Evolutionary conservation across 192 early-diverging fungal genomes (phyloP), one percentile per base, ranked within the genome.

Genomic region (Lobosporangium transversale): DNA sequence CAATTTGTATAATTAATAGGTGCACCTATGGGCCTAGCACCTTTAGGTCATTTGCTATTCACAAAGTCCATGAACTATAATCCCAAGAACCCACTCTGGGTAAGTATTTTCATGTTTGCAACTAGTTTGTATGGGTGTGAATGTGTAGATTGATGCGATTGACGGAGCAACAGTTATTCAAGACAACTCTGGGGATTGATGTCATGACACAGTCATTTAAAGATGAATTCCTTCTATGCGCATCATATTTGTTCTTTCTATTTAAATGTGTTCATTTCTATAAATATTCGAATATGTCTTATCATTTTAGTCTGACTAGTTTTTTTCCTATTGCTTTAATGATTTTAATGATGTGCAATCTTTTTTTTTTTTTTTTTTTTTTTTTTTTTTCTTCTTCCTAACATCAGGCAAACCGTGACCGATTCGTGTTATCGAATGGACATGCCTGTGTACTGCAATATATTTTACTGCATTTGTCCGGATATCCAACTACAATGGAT

Each of bases 11-110:
- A 3, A 11, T 26, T 15, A 9, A 20, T 56, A 87, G 86, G 97
- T 56, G 96, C 96, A 32, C 97, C 97, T 11, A 97, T 99, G 92
- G 97, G 97, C 17, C 96, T 92, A 62, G 97, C 96, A 49, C 96
- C 96, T 11, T 91, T 99, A 88, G 93, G 93, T 14, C 92, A 97
- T 59, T 83, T 92, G 47, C 81, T 98, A 47, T 99, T 95, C 78
- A 89, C 90, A n/a, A 85, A 83, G 44, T 92, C 90, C 79, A 86
- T 98, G 78, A 89, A 83, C 53, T 87, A 82, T 59, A 94, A 95
- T 85, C 96, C 97, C 58, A 86, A 87, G 78, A 89, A 97, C 83
- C 93, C 94, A 64, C 70, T 89, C 56, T 98, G 96, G 95, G 89
- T 90, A 84, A 59, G 82, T 86, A 21, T 0, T 21, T 35, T 11